Evolutionary conservation across 2,329 filamentous ascomycete genomes (phyloP).

Genomic region (Claviceps sp.): DNA sequence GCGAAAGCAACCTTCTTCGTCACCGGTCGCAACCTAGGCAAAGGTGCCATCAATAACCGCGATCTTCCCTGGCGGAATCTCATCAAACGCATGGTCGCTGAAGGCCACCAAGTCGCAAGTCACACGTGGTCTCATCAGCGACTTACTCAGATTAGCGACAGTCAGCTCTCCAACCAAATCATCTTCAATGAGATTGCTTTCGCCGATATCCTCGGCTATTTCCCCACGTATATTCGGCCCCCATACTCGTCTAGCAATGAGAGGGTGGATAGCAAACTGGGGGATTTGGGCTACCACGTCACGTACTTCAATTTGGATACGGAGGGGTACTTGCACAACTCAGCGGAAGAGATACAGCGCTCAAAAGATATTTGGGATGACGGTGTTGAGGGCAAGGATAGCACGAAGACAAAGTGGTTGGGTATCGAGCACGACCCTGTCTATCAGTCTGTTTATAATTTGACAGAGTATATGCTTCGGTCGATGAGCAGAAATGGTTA

Average conservation of each 20-base stretch:
- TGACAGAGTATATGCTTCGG: conserved; percentile 29
- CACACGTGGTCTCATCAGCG: conserved; percentile 36
- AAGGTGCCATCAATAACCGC: conserved; percentile 28
- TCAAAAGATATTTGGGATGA: conserved; percentile 27
- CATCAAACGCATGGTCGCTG: conserved; percentile 31
- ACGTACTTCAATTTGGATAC: conserved; percentile 49
- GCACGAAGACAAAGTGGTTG: conserved; percentile 26
- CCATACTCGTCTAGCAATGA: conserved; percentile 32
- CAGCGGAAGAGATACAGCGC: conserved; percentile 31
- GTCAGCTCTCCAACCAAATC: conserved; percentile 26
- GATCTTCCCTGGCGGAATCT: conserved; percentile 20
- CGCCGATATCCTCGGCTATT: conserved; percentile 25
- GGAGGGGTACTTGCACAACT: conserved; percentile 42
- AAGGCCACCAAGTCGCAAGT: conserved; percentile 47
- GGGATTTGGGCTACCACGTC: conserved; percentile 40
- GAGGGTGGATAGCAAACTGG: conserved; percentile 25
- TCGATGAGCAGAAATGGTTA: conserved; percentile 27
- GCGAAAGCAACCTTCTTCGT: conserved; percentile 27
- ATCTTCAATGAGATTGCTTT: conserved; percentile 29
- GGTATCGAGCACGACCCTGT: conserved; percentile 40
- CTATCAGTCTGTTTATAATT: conserved; percentile 28
- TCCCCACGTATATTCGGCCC: conserved; percentile 31
- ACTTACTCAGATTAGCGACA: conserved; percentile 21
- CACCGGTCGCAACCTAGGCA: conserved; percentile 23
- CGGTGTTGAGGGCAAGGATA: conserved; percentile 20